Base-by-base conservation (phyloP, 2,329 filamentous ascomycete species). In the Colletotrichum sp. region DNA sequence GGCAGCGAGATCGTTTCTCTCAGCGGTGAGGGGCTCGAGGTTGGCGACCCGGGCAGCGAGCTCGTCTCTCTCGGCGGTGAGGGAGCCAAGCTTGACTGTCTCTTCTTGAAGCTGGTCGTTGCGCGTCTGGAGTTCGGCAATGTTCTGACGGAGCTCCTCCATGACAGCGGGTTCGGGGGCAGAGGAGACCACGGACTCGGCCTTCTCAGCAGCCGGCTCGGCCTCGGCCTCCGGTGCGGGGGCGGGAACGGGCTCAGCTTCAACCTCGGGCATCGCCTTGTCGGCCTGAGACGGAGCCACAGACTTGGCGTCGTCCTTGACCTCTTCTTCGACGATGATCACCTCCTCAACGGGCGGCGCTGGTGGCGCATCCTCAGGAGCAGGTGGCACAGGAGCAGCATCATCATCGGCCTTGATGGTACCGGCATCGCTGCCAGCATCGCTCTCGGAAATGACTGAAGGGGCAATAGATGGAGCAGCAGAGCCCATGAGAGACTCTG, bases 91-190 rank as follows among this genome's bases (percentile, higher is more conserved):
- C 30, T 52, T 65, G 16, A 69, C 59, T 3, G 72, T 74, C 30
- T 77, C 68, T 13, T 60, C 67, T 19, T 78, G 68, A 15, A 78
- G 75, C 61, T 72, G 65, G 6, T 75, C 68, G 72, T 78, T 78
- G 27, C 75, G 77, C 19, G 68, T 66, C 39, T 75, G 68, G 13
- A 78, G 77, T 19, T 78, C 77, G 27, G 71, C 67, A 52, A 76
- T 74, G n/a, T 74, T 75, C 6, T 75, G 59, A 48, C 74, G 71
- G 60, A 76, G 74, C 66, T 76, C 71, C 32, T 76, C 74, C 60
- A 75, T 48, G 55, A 76, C 36, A 11, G 64, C 70, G 19, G 69
- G 25, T 19, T 73, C 69, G 2, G 73, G 48, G 12, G 70, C 57
- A 22, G 70, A 27, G 57, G 63, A 34, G 22, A 64, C 48, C 2